phyloP scores from a whole-genome alignment of 1,284 basidiomycete genomes.

The Cryptococcus neoformans region DNA sequence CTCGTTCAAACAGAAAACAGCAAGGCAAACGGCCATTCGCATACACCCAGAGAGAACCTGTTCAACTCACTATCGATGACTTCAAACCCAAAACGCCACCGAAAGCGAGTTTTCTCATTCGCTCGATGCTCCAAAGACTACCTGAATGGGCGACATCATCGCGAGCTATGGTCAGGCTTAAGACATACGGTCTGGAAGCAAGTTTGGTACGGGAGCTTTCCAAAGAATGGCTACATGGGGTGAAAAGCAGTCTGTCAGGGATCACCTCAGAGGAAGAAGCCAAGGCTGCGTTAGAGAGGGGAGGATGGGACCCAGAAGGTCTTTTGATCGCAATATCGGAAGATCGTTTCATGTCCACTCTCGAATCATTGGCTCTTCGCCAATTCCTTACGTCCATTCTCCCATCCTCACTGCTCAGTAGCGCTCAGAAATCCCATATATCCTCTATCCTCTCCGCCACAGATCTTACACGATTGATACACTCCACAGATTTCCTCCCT shows the following conservation, averaged over 20 bases:
- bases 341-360: slow-evolving; percentile 16
- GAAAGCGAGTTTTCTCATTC: background rate
- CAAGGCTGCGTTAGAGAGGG: slow-evolving; percentile 5
- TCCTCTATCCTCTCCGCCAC: slow-evolving; percentile 39
- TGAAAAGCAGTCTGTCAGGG: slow-evolving; percentile 1
- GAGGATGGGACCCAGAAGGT: slow-evolving; percentile 27
- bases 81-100: background rate
- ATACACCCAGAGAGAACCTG: background rate
- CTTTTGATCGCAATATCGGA: slow-evolving; percentile 27
- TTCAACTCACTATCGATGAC: background rate
- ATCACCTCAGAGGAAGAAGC: slow-evolving; percentile 9
- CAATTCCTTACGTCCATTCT: slow-evolving; percentile 22
- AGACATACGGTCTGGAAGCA: background rate
- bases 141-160: background rate
- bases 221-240: slow-evolving; percentile 11
- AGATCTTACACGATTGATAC: slow-evolving; percentile 45
- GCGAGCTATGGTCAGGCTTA: background rate
- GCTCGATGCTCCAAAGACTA: background rate
- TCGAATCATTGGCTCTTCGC: slow-evolving; percentile 32
- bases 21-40: no score
- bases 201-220: background rate
- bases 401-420: background rate
- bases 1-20: no score
- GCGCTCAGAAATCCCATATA: slow-evolving; percentile 25
- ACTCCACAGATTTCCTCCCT: slow-evolving; percentile 33